Base-by-base conservation (phyloP, 169 alveolate genomes). In the Plasmodium reichenowi region DNA sequence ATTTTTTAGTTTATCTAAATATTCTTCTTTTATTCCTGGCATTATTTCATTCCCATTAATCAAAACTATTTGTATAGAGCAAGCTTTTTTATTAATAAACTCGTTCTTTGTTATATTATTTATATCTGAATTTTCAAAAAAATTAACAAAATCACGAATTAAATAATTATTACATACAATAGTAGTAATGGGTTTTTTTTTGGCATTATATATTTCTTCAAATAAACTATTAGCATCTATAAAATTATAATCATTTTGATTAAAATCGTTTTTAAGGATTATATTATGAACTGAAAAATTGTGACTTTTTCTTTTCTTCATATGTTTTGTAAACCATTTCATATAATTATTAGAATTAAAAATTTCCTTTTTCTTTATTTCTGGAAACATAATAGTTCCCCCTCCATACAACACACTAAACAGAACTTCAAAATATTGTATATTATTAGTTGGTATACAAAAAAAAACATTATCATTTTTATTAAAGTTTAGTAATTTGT, bases 41-140 rank as follows among this genome's bases (percentile, higher is more conserved):
- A 70, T 83, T 68, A 83, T 56, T 83, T 83, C 91, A 59, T 83
- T 83, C 20, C 91, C 91, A 62, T 70, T 83, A 17, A 83, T 72
- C 29, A 83, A 24, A 5, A 83, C 71, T 8, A 52, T 70, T 15
- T 24, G 13, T 15, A 83, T 32, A 5, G 48, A 43, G 8, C 58
- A 56, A 13, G 91, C 91, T 47, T 83, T 83, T 15, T 83, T 58
- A 22, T 83, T 59, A 48, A 83, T 70, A 70, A 83, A 83, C 15
- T 83, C 91, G 20, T 22, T 56, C 56, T 70, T 83, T 50, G 91
- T 83, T 70, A 62, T 47, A 2, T 56, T 68, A 38, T 83, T 72
- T 22, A 83, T 83, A 54, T 68, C 74, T 13, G 75, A 70, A n/a
- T 83, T 67, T 68, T 83, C 78, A 67, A 67, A 68, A 83, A 83